Evolutionary conservation across 2,329 filamentous ascomycete species (phyloP).

Genomic region (Botrytis paeoniae): DNA sequence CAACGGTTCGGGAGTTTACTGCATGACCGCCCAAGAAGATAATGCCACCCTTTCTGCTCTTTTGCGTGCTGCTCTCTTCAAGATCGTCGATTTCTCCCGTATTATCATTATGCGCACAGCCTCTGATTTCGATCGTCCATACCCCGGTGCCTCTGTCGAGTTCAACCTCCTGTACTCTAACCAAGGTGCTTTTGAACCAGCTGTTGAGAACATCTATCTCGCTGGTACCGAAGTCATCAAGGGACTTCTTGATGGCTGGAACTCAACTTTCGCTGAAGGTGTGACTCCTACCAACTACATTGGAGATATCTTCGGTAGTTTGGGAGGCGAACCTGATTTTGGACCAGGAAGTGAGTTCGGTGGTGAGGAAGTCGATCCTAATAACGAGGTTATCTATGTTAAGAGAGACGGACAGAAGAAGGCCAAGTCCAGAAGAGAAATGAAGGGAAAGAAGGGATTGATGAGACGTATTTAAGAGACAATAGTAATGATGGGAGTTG

Average conservation of each 20-base stretch:
- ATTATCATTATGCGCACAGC: conserved; percentile 67
- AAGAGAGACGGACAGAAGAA: conserved; percentile 15
- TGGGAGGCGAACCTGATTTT: conserved; percentile 64
- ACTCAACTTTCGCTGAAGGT: conserved; percentile 54
- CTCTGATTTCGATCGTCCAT: conserved; percentile 70
- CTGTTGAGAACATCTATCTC: conserved; percentile 63
- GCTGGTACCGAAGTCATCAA: conserved; percentile 63
- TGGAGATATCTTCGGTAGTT: conserved; percentile 65
- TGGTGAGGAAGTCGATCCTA: not conserved
- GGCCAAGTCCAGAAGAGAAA: not conserved
- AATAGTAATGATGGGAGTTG: not conserved
- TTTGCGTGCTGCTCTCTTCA: conserved; percentile 51
- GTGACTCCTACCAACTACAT: conserved; percentile 54
- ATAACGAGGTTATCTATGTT: not conserved
- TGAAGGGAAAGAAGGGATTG: conserved; percentile 20
- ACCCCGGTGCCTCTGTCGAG: conserved; percentile 52
- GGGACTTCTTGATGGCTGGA: conserved; percentile 58
- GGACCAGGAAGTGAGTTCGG: conserved; percentile 42
- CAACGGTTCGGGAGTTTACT: conserved; percentile 66
- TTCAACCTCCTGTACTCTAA: conserved; percentile 59
- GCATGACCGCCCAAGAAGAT: conserved; percentile 71
- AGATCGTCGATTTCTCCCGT: conserved; percentile 61
- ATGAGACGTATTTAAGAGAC: not conserved
- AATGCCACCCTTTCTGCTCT: conserved; percentile 66
- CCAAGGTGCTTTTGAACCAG: conserved; percentile 62